Conservation (phyloP, 805 yeast species). For the Metschnikowia continentalis region DNA sequence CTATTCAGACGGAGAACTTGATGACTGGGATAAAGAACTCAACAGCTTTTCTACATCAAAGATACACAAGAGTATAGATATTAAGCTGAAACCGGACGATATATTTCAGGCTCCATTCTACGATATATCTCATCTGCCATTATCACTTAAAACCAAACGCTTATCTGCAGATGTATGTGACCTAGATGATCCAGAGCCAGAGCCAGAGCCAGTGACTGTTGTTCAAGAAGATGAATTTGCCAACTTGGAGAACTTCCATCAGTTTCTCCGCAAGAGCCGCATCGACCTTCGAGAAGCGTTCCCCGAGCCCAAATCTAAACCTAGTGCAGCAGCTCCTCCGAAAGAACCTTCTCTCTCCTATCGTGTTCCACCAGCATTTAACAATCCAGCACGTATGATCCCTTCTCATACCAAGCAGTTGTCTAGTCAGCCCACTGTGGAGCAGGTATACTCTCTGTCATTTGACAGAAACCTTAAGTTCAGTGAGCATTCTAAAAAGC, state of each 20-base stretch:
- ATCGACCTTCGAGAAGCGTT: slow-evolving; percentile 28
- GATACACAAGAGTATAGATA: background rate
- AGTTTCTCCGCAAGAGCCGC: slow-evolving; percentile 32
- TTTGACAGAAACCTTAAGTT: slow-evolving; percentile 12
- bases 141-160: slow-evolving; percentile 3
- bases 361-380: slow-evolving; percentile 22
- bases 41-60: background rate
- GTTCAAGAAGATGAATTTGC: slow-evolving; percentile 2
- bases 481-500: slow-evolving; percentile 15
- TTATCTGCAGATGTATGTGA: slow-evolving; percentile 1
- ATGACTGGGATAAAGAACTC: background rate
- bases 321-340: slow-evolving; percentile 9
- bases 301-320: slow-evolving; percentile 24
- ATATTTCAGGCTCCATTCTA: background rate
- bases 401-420: slow-evolving; percentile 7
- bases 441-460: slow-evolving; percentile 23
- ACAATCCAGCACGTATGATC: slow-evolving; percentile 34
- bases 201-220: background rate
- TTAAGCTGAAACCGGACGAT: background rate
- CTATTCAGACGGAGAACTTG: background rate
- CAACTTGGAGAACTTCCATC: slow-evolving; percentile 22
- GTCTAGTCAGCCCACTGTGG: slow-evolving; percentile 27
- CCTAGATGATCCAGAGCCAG: slow-evolving; percentile 5
- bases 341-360: background rate
- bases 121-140: slow-evolving; percentile 7